Conservation (phyloP, 106 monocot genomes). For the Dendrobium huoshanense region DNA sequence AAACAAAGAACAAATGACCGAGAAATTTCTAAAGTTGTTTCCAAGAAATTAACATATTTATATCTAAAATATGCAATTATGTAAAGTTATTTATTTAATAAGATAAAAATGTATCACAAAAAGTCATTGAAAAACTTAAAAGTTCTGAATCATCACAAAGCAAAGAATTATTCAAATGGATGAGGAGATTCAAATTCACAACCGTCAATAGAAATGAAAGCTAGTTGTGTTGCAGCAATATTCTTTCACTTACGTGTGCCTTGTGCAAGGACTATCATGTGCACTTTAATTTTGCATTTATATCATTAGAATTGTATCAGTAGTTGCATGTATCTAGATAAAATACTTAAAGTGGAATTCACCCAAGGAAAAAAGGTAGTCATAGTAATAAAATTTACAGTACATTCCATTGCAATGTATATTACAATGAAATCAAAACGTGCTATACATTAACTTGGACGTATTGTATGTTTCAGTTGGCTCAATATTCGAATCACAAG, state of each 20-base stretch:
- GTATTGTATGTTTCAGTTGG: no score
- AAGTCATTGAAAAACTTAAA: background rate
- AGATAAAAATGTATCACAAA: background rate
- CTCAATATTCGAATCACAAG: no score
- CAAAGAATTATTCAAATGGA: background rate
- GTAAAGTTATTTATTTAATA: background rate
- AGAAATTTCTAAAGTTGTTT: background rate
- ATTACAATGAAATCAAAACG: background rate
- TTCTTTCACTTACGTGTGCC: background rate
- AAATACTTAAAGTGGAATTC: background rate
- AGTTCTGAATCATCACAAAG: background rate
- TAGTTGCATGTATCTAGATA: background rate
- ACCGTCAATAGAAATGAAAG: background rate
- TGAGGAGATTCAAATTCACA: background rate
- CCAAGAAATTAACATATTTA: background rate
- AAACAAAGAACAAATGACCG: slow-evolving; percentile 13
- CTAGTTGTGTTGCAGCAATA: background rate
- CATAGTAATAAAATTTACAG: background rate
- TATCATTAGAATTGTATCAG: background rate
- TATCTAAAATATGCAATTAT: background rate
- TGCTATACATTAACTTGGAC: no score
- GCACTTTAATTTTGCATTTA: background rate
- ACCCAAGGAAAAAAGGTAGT: background rate
- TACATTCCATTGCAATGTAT: background rate
- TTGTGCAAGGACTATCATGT: background rate